Percentiles rank a stretch among this genome's conserved stretches.
These are phyloP conservation scores for Tulasnella sp. DNA, from an alignment of 768 basidiomycete genomes.

Conservation along the genomic window DNA sequence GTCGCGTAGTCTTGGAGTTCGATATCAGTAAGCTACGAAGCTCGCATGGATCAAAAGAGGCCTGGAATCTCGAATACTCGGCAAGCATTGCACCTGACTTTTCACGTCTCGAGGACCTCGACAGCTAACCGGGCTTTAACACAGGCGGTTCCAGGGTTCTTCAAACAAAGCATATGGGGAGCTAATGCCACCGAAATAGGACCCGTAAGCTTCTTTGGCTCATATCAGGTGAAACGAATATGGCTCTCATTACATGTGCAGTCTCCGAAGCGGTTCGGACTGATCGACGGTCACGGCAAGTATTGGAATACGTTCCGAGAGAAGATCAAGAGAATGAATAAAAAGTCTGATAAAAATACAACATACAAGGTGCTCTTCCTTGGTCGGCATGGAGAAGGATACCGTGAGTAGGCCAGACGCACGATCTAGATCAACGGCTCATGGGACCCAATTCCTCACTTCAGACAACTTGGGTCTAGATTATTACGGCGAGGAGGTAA, in stretches of 20 bases:
- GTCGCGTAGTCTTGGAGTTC: neutral
- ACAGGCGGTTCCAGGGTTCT: conserved; percentile 45
- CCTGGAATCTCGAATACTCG: neutral
- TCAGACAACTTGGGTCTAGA: conserved; percentile 58
- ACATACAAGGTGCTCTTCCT: conserved; percentile 64
- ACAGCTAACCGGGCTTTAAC: neutral
- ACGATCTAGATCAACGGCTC: neutral
- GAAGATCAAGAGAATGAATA: conserved; percentile 48
- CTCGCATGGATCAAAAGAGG: neutral
- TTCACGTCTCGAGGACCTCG: neutral
- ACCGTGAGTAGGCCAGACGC: conserved; percentile 48
- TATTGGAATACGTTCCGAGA: conserved; percentile 51
- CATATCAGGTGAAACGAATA: conserved; percentile 17
- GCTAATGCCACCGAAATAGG: conserved; percentile 36
- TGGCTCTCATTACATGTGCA: conserved; percentile 34
- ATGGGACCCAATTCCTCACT: neutral
- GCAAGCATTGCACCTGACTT: neutral
- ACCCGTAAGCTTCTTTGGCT: neutral
- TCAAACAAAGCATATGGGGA: conserved; percentile 43
- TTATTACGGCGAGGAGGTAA: conserved; percentile 52
- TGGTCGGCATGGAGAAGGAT: conserved; percentile 69
- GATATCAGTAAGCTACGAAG: neutral
- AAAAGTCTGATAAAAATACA: conserved; percentile 40
- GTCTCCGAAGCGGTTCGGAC: conserved; percentile 58
- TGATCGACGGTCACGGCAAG: conserved; percentile 49